Evolutionary conservation across 1,284 basidiomycete genomes (phyloP), one percentile per base, ranked within the genome.

Genomic region (Peniophora sp.): DNA sequence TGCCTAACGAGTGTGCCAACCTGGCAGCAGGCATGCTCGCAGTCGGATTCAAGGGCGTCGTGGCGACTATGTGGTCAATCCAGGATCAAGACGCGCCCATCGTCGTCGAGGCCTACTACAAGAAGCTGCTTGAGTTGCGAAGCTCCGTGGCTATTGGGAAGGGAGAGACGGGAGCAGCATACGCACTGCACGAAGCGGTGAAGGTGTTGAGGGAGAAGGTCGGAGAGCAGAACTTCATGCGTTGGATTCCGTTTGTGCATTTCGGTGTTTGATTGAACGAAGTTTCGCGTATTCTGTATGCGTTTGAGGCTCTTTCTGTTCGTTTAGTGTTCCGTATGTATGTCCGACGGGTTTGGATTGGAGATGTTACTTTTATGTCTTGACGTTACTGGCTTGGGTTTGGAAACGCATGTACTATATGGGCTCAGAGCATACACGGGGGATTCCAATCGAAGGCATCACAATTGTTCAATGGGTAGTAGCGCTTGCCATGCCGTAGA

Each of bases 41-140:
- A 14, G 54, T 57, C n/a, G 62, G 62, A 17, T 60, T 52, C 45
- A 52, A 52, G 17, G 50, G 52, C 20, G 53, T 55, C 17, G 48
- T 63, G 23, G 61, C 57, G 20, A 62, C 61, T 22, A 56, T 61
- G 57, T 63, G 61, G 61, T 55, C 53, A 8, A 59, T 59, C 19
- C 45, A 48, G 3, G 58, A 61, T 27, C 19, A 43, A 27, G 43
- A 47, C 48, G 48, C 50, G 35, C 23, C 54, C 45, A 3, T 46
- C 16, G 52, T 58, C 49, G 49, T 56, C 48, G 49, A 59, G 11
- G 20, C 25, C 23, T n/a, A 48, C 45, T 54, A 53, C 52, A 19
- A n/a, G 39, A 22, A 22, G 39, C 39, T 41, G 6, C 6, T n/a
- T 8, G 20, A 41, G 39, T 10, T 12, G 8, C 35, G 39, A 3